A percentile compares a stretch with the other conserved stretches of the same genome.
Conservation (phyloP, 106 monocot species). For the Dioscorea alata region DNA sequence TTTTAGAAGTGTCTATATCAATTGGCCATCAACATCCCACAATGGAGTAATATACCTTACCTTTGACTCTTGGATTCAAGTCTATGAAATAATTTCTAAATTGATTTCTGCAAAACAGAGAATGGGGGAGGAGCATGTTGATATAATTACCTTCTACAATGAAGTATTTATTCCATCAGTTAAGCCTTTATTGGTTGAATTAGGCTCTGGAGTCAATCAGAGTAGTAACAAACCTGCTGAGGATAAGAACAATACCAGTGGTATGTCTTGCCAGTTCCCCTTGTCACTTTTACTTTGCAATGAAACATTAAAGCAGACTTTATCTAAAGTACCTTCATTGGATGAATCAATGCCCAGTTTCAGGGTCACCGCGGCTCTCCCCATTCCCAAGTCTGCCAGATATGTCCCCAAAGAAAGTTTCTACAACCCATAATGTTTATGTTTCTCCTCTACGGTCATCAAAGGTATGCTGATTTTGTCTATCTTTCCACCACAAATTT, state of each 20-base stretch:
- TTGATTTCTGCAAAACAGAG: constrained; percentile 40
- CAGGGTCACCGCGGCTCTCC: constrained; percentile 74
- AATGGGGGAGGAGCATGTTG: constrained; percentile 80
- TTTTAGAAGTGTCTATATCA: constrained; percentile 87
- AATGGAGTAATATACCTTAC: constrained; percentile 51
- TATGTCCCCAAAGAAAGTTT: constrained; percentile 99
- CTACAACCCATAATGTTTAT: constrained; percentile 86
- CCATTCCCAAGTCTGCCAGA: constrained; percentile 91
- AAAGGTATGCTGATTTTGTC: constrained; percentile 27
- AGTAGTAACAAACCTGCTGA: constrained; percentile 42
- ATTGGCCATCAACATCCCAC: constrained; percentile 44
- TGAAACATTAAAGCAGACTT: too few relatives aligned
- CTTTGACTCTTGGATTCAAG: neutral
- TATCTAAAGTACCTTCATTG: too few relatives aligned
- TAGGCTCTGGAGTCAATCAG: constrained; percentile 34
- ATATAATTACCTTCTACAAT: constrained; percentile 97
- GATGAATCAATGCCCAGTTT: constrained; percentile 37
- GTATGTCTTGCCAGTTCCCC: constrained; percentile 19
- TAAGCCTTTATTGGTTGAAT: constrained; percentile 83
- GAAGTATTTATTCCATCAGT: constrained; percentile 84
- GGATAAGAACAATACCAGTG: constrained; percentile 39
- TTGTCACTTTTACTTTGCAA: too few relatives aligned
- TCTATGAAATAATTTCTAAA: neutral
- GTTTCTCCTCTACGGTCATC: constrained; percentile 86
- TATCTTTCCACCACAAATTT: too few relatives aligned